Conservation (phyloP, 2,329 filamentous ascomycete genomes). For the Fusarium sp. region DNA sequence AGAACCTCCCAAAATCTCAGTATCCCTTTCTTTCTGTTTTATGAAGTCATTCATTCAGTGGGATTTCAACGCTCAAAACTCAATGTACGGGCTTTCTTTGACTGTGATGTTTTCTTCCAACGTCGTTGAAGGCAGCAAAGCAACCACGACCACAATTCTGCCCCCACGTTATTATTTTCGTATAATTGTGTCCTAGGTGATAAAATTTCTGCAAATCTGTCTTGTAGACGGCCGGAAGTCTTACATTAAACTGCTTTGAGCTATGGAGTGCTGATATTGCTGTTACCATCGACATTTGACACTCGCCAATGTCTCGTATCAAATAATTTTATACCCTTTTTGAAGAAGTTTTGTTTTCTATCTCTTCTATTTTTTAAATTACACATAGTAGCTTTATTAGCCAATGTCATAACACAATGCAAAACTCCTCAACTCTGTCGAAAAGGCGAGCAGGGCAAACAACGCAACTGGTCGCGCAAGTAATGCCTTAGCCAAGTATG, state of each 20-base stretch:
- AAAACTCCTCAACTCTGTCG: not conserved
- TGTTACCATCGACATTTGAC: not conserved
- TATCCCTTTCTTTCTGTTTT: not conserved
- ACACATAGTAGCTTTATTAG: not conserved
- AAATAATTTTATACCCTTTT: not conserved
- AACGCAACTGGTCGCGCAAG: not conserved
- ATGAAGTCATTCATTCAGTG: not conserved
- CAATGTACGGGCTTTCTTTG: not conserved
- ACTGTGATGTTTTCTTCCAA: not conserved
- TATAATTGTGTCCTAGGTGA: not conserved
- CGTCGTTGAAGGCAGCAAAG: not conserved
- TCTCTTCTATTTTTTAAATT: not conserved
- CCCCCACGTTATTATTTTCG: not conserved
- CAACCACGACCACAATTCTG: not conserved
- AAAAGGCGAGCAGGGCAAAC: not conserved
- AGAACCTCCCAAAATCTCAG: not conserved
- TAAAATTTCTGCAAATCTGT: not conserved
- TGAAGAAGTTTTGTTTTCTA: not conserved
- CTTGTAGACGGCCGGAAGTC: not conserved
- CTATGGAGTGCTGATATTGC: not conserved
- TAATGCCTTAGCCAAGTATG: not conserved
- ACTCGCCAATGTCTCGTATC: not conserved
- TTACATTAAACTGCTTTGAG: not conserved
- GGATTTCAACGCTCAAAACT: no score
- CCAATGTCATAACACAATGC: not conserved